Percentiles rank a stretch among this genome's conserved stretches.
Evolutionary conservation across 371 early-diverging fungal genomes (phyloP).

Genomic region (Saksenaea oblongispora): DNA sequence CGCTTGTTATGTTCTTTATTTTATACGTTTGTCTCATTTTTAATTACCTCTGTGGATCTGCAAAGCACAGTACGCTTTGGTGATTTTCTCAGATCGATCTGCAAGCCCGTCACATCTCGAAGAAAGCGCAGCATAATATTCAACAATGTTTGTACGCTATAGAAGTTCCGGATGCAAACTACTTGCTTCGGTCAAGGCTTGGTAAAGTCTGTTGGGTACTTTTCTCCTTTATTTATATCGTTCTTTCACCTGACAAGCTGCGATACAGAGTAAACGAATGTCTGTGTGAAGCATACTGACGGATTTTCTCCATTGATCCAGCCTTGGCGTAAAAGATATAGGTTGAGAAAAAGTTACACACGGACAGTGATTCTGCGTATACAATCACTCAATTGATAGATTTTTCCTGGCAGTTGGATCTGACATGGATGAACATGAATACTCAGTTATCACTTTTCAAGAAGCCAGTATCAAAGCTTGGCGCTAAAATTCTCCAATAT

Average conservation of each 20-base stretch:
- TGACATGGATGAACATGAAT: too few species aligned
- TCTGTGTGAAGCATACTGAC: not conserved
- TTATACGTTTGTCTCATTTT: too few species aligned
- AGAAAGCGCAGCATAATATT: not conserved
- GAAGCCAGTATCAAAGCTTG: too few species aligned
- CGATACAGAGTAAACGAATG: not conserved
- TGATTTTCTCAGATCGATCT: not conserved
- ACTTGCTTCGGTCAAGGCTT: not conserved
- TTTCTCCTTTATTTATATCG: not conserved
- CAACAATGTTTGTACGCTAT: not conserved
- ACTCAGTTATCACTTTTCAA: too few species aligned
- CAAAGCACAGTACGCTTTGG: not conserved
- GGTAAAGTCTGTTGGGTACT: not conserved
- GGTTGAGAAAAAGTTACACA: not conserved
- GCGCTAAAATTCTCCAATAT: too few species aligned
- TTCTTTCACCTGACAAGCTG: not conserved
- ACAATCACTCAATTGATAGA: not conserved
- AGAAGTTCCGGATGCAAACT: not conserved
- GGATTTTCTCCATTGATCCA: not conserved
- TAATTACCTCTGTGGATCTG: too few species aligned
- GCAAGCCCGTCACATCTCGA: not conserved
- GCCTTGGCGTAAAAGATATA: not conserved
- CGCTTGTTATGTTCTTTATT: too few species aligned
- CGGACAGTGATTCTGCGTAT: not conserved
- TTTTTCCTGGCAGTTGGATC: not conserved